Conservation (phyloP, 1,284 basidiomycete genomes). For the Porodaedalea pini region DNA sequence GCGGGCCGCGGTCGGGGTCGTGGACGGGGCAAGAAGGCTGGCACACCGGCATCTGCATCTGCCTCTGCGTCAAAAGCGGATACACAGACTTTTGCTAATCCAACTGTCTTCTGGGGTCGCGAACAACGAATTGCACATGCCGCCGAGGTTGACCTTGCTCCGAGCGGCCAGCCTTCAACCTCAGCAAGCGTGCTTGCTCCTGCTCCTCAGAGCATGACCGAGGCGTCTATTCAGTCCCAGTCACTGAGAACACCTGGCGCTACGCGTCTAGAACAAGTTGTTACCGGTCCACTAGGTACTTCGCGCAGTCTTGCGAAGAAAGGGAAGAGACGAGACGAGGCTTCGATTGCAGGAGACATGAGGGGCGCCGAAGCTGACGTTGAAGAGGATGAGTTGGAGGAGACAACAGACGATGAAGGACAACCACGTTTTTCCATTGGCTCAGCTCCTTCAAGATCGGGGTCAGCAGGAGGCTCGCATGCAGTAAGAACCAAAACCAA, state of each 20-base stretch:
- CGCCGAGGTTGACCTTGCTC: neutral
- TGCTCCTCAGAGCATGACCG: neutral
- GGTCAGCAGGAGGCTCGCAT: slow-evolving; percentile 5
- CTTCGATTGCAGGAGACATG: neutral
- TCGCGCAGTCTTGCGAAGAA: neutral
- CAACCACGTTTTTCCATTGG: neutral
- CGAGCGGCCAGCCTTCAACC: neutral
- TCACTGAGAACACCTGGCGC: neutral
- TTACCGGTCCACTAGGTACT: neutral
- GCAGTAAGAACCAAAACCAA: slow-evolving; percentile 20
- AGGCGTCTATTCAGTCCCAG: neutral
- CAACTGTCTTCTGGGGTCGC: neutral
- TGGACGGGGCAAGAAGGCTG: neutral
- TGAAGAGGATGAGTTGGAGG: neutral
- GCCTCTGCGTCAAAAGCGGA: neutral
- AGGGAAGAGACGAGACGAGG: neutral
- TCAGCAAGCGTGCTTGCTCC: neutral
- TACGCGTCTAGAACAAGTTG: neutral
- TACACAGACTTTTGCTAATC: neutral
- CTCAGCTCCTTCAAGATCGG: neutral
- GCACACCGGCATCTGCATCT: neutral
- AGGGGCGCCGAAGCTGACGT: neutral
- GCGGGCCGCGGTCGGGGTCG: neutral
- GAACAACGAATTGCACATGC: slow-evolving; percentile 2
- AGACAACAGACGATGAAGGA: neutral